A percentile compares a stretch with the other conserved stretches of the same genome.
Evolutionary conservation across 441 rosid species (phyloP).

Genomic region (Erodium trifolium): DNA sequence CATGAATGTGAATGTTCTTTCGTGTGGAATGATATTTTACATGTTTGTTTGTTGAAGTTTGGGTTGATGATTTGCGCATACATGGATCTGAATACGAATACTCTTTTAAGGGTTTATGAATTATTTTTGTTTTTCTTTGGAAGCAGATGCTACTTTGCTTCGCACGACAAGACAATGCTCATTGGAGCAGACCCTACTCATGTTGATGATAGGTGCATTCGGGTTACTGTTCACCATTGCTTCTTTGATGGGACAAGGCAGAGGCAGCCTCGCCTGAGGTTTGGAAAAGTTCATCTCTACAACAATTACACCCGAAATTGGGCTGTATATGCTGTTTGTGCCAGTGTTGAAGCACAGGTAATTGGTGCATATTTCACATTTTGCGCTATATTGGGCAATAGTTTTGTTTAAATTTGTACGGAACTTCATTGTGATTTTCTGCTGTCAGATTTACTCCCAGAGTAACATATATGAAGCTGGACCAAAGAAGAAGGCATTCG

Average conservation of each 20-base stretch:
- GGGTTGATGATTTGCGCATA: no score
- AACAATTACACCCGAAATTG: constrained; percentile 84
- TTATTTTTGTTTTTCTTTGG: no score
- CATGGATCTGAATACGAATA: no score
- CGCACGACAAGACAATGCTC: constrained; percentile 78
- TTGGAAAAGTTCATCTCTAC: constrained; percentile 70
- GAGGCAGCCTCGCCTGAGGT: constrained; percentile 89
- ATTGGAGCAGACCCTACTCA: constrained; percentile 85
- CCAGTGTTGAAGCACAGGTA: constrained; percentile 89
- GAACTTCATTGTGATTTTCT: no score
- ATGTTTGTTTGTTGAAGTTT: no score
- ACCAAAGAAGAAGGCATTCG: constrained; percentile 70
- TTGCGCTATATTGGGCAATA: no score
- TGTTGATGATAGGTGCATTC: constrained; percentile 63
- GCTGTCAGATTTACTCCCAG: constrained; percentile 64
- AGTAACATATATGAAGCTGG: constrained; percentile 92
- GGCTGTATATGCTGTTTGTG: constrained; percentile 95
- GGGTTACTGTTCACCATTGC: constrained; percentile 87
- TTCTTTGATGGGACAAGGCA: constrained; percentile 87
- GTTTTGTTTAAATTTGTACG: no score
- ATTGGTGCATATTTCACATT: no score
- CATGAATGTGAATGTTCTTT: no score
- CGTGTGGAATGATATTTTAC: no score
- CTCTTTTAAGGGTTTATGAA: no score
- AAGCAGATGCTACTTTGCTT: constrained; percentile 62